Evolutionary conservation across 1,284 basidiomycete genomes (phyloP).

Genomic region (Apiotrichum porosum): DNA sequence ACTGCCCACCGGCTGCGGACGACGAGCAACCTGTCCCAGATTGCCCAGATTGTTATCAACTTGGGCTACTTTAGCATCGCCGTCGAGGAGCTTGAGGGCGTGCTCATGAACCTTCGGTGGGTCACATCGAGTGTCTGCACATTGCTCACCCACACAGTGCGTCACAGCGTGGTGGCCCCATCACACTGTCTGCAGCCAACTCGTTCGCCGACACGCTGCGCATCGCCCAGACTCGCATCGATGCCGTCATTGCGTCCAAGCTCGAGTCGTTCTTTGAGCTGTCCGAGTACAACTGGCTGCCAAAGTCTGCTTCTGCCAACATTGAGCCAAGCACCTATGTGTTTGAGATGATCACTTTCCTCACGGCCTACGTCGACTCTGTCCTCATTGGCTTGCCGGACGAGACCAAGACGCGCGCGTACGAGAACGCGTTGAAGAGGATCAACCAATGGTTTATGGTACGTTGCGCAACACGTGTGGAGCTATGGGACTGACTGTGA

Average conservation of each 20-base stretch:
- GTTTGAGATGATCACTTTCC: slow-evolving; percentile 91
- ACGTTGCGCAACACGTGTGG: slow-evolving; percentile 8
- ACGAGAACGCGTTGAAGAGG: slow-evolving; percentile 75
- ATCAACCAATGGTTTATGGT: slow-evolving; percentile 82
- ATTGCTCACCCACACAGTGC: slow-evolving; percentile 54
- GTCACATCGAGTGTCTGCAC: slow-evolving; percentile 2
- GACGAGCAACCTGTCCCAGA: slow-evolving; percentile 79
- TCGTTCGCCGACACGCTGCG: slow-evolving; percentile 65
- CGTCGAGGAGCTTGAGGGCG: slow-evolving; percentile 79
- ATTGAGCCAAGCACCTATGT: slow-evolving; percentile 81
- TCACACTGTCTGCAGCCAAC: slow-evolving; percentile 47
- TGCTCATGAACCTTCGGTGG: slow-evolving; percentile 69
- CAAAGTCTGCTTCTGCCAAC: slow-evolving; percentile 44
- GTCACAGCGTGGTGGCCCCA: slow-evolving; percentile 71
- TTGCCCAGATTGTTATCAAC: slow-evolving; percentile 91
- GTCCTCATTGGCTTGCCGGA: slow-evolving; percentile 71
- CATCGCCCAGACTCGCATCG: slow-evolving; percentile 72
- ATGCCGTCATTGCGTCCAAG: slow-evolving; percentile 78
- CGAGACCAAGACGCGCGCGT: slow-evolving; percentile 79
- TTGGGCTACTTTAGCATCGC: slow-evolving; percentile 86
- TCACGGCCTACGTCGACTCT: slow-evolving; percentile 92
- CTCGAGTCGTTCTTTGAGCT: slow-evolving; percentile 95
- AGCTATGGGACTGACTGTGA: neutral
- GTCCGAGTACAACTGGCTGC: slow-evolving; percentile 91
- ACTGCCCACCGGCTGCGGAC: slow-evolving; percentile 67